phyloP scores from a whole-genome alignment of 805 yeast genomes.

The Saccharomycopsis sp. region DNA sequence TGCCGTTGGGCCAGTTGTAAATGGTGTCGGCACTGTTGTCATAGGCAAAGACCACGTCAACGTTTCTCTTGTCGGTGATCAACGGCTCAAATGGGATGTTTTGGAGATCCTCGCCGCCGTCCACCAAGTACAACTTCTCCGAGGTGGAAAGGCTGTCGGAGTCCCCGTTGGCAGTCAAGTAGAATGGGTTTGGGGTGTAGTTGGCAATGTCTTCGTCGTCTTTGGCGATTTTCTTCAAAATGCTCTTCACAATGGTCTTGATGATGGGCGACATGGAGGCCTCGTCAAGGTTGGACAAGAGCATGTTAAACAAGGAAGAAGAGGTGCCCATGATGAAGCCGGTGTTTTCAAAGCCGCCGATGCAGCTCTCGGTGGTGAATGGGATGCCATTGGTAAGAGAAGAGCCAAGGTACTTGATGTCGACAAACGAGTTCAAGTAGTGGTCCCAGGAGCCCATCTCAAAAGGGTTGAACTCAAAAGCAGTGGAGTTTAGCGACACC shows the following conservation, averaged over 20 bases:
- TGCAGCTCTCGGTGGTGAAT: conserved; percentile 37
- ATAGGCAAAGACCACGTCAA: conserved; percentile 58
- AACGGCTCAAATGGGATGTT: conserved; percentile 58
- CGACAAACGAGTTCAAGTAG: conserved; percentile 52
- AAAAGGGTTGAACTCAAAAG: conserved; percentile 52
- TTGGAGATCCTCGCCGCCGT: conserved; percentile 65
- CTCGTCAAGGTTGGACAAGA: conserved; percentile 48
- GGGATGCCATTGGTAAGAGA: conserved; percentile 45
- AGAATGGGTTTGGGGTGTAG: conserved; percentile 66
- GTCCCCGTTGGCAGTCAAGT: conserved; percentile 32
- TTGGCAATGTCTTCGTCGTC: conserved; percentile 61
- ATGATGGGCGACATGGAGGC: conserved; percentile 42
- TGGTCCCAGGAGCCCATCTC: conserved; percentile 90
- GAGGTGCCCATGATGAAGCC: conserved; percentile 82
- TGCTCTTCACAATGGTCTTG: conserved; percentile 35
- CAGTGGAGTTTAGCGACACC: conserved; percentile 58
- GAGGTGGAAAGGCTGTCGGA: conserved; percentile 32
- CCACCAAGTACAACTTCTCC: conserved; percentile 45
- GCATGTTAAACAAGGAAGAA: conserved; percentile 67
- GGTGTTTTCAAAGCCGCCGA: conserved; percentile 67
- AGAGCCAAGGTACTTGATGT: conserved; percentile 64
- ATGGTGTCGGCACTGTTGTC: conserved; percentile 61
- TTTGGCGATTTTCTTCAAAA: conserved; percentile 38
- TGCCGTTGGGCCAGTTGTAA: conserved; percentile 58
- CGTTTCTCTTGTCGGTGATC: conserved; percentile 46